Base-by-base conservation (phyloP, 2,329 filamentous ascomycete genomes). In the Pyricularia sp. region DNA sequence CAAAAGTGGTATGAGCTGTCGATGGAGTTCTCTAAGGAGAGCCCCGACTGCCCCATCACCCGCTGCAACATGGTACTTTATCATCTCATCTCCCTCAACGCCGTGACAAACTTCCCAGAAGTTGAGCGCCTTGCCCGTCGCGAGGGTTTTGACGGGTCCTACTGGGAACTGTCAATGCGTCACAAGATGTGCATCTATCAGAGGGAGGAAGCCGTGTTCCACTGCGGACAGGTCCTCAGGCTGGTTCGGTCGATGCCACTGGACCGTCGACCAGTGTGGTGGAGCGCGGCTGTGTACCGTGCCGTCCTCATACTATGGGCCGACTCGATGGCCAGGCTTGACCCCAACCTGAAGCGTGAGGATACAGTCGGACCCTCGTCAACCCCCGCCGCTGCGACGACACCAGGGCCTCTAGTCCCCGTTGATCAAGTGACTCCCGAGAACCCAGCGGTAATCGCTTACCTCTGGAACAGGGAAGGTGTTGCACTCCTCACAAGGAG, bases 271-370 rank as follows among this genome's bases (percentile, higher is more conserved):
- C 90, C 90, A 6, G 85, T 84, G 55, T 92, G 90, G 90, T 92
- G 89, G 89, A 81, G 87, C n/a, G 85, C 84, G 1, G 89, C 88
- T 3, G 80, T 92, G 59, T 92, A 92, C 75, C 86, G 90, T n/a
- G 88, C 84, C 1, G 83, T 83, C 4, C 79, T 90, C 69, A 84
- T 88, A 59, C 79, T 90, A 2, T 90, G 88, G 88, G 81, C 84
- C 2, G 86, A 90, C 72, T 86, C 86, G 72, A 77, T 90, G 80
- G 74, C 70, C 6, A 81, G 83, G 69, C 80, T 84, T 70, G 83
- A 87, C 69, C 74, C 75, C 25, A 75, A 72, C 71, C 78, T 81
- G 71, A 77, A 78, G 70, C 75, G 69, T 14, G 71, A 73, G 20
- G 71, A 72, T 33, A 69, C 67, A 23, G 69, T 72, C 66, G 67